phyloP scores from a whole-genome alignment of 306 rosid genomes.

The Carpinus fangiana region DNA sequence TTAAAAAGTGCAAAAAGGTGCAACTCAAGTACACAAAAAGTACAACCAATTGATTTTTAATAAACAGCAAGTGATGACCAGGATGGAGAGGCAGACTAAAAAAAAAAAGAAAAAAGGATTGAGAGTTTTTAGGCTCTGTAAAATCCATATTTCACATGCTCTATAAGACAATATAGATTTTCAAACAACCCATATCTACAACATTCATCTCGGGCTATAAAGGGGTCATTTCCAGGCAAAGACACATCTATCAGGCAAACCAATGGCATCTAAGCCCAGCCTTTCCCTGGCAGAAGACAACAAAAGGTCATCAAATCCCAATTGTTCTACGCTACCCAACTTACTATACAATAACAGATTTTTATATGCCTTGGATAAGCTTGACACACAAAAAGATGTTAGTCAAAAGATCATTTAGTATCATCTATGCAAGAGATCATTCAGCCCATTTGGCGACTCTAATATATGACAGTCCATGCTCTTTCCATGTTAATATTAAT shows the following conservation, averaged over 20 bases:
- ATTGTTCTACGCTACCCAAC: not conserved
- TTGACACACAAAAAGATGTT: not conserved
- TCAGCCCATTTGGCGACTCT: too few species aligned
- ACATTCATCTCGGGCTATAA: not conserved
- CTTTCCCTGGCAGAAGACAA: not conserved
- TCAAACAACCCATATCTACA: not conserved
- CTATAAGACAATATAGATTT: not conserved
- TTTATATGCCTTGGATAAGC: not conserved
- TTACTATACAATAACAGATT: not conserved
- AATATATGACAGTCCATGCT: not conserved
- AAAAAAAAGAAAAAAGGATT: not conserved
- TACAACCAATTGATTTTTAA: not conserved
- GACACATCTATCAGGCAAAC: not conserved
- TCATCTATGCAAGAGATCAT: too few species aligned
- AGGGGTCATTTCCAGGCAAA: too few species aligned
- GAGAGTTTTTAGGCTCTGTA: not conserved
- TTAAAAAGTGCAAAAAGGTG: too few species aligned
- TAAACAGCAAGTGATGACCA: not conserved
- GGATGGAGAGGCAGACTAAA: not conserved
- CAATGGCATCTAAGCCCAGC: not conserved
- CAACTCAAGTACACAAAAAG: too few species aligned
- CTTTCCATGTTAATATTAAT: not conserved
- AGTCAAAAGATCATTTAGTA: too few species aligned
- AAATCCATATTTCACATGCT: not conserved
- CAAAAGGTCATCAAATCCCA: not conserved